Percentiles rank a stretch among this genome's conserved stretches.
These are phyloP conservation scores for Alternaria alternata DNA, from an alignment of 2,329 filamentous ascomycete genomes.

Conservation along the genomic window DNA sequence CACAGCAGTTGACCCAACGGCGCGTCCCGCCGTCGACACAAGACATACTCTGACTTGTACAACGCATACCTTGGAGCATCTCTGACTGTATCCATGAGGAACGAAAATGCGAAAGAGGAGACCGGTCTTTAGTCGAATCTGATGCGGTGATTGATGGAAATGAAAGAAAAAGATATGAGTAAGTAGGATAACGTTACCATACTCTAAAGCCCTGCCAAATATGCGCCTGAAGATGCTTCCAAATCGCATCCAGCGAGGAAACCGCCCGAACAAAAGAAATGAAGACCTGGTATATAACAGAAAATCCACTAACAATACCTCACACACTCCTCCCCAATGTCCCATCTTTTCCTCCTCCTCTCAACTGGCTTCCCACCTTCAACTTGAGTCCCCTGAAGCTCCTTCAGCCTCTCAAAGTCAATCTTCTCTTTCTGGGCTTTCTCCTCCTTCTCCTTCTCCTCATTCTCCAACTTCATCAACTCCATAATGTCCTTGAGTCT, in stretches of 20 bases:
- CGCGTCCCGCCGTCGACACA: no score
- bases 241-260: not conserved
- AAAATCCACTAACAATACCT: conserved; percentile 3
- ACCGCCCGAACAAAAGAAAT: not conserved
- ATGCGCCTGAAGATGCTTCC: not conserved
- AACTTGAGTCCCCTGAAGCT: not conserved
- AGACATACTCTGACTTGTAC: no score
- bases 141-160: not conserved
- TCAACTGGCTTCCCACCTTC: not conserved
- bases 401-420: not conserved
- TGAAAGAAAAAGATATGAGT: no score
- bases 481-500: conserved; percentile 20
- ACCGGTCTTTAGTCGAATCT: not conserved
- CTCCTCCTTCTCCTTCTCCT: conserved; percentile 22
- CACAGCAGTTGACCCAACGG: no score
- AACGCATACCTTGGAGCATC: no score
- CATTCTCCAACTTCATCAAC: conserved; percentile 24
- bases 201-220: not conserved
- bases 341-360: conserved; percentile 4
- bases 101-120: no score
- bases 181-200: not conserved
- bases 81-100: not conserved
- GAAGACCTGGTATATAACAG: not conserved
- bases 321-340: conserved; percentile 2
- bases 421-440: conserved; percentile 10